Conservation (phyloP, 352 stramenopile genomes). For the Globisporangium splendens region DNA sequence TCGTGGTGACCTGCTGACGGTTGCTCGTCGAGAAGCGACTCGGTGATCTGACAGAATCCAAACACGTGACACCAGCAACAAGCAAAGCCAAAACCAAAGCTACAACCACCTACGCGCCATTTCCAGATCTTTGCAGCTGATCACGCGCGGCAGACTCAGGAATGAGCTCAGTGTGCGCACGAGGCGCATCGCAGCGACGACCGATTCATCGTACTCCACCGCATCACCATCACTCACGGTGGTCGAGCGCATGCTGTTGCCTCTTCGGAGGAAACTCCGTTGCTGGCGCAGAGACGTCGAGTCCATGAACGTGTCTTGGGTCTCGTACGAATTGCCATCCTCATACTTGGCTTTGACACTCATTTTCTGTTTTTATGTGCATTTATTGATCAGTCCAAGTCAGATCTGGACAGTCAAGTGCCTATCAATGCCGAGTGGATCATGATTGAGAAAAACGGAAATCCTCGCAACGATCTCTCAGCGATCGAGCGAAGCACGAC, state of each 20-base stretch:
- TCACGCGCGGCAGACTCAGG: conserved; percentile 60
- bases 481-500: conserved; percentile 53
- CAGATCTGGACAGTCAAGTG: conserved; percentile 25
- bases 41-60: conserved; percentile 45
- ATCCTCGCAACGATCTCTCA: conserved; percentile 48
- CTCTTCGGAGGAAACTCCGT: conserved; percentile 26
- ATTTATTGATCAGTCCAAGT: conserved; percentile 15
- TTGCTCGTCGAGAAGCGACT: conserved; percentile 54
- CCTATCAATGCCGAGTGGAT: conserved; percentile 59
- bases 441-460: conserved; percentile 64
- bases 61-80: not conserved
- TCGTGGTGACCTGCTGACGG: conserved; percentile 35
- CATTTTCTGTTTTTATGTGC: not conserved
- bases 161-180: conserved; percentile 64
- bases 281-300: conserved; percentile 7
- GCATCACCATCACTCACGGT: conserved; percentile 2
- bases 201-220: conserved; percentile 20
- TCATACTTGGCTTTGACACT: not conserved
- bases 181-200: conserved; percentile 43
- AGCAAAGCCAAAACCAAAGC: too few species aligned
- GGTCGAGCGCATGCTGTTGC: conserved; percentile 23
- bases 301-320: conserved; percentile 1
- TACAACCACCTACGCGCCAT: conserved; percentile 21
- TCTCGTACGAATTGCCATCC: conserved; percentile 4
- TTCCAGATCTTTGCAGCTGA: conserved; percentile 71